These are phyloP conservation scores for Solanum sitiens DNA, from an alignment of 257 asterid genomes.

Conservation along the genomic window DNA sequence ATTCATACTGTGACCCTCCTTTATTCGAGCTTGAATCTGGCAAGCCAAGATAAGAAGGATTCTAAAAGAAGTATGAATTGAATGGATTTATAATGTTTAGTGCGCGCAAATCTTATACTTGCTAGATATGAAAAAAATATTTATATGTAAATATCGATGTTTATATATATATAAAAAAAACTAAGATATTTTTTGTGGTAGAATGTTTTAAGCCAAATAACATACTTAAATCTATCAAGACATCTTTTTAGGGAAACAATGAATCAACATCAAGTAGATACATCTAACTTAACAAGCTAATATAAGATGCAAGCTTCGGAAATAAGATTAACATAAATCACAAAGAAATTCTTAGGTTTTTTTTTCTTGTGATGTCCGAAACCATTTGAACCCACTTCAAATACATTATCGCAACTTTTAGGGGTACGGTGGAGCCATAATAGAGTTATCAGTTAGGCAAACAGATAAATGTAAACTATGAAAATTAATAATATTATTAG, in stretches of 20 bases:
- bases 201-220: not conserved
- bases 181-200: not conserved
- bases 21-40: not conserved
- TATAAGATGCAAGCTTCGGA: not conserved
- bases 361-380: no score
- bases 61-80: not conserved
- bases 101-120: not conserved
- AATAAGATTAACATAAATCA: not conserved
- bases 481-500: not conserved
- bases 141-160: not conserved
- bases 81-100: not conserved
- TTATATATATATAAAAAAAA: not conserved
- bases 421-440: not conserved
- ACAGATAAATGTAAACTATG: not conserved
- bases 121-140: not conserved
- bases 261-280: not conserved
- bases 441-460: not conserved
- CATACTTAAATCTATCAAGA: not conserved
- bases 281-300: not conserved
- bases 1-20: not conserved
- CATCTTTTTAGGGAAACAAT: not conserved
- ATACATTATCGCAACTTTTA: not conserved
- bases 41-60: not conserved
- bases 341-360: not conserved
- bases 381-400: slow-evolving; percentile 11